Conservation (phyloP, 148 eudicot genomes). For the Spergularia bocconei region DNA sequence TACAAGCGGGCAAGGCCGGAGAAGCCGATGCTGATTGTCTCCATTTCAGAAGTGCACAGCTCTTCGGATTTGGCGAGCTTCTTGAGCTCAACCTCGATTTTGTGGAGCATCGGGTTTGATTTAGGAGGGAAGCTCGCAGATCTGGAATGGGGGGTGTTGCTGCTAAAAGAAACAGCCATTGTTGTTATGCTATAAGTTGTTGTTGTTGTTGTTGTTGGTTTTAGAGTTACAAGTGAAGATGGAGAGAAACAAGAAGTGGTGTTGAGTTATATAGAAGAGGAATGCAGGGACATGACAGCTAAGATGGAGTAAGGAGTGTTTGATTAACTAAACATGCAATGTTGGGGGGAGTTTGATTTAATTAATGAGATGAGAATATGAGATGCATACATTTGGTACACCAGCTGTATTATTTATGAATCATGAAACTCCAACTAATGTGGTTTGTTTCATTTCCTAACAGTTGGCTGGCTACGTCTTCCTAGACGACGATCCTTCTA, state of each 20-base stretch:
- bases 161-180: conserved; percentile 29
- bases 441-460: too few relatives aligned
- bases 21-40: conserved; percentile 21
- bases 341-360: background rate
- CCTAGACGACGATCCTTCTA: background rate
- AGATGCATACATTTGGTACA: too few relatives aligned
- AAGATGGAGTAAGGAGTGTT: too few relatives aligned
- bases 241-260: background rate
- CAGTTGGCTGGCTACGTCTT: background rate
- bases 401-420: too few relatives aligned
- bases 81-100: conserved; percentile 38
- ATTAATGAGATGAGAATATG: background rate
- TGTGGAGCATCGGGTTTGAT: conserved; percentile 37
- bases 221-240: background rate
- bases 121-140: conserved; percentile 52
- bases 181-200: background rate
- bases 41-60: conserved; percentile 18
- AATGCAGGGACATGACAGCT: conserved; percentile 13
- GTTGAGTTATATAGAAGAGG: background rate
- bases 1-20: conserved; percentile 17
- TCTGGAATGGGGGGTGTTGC: conserved; percentile 22
- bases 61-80: conserved; percentile 43
- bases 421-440: too few relatives aligned
- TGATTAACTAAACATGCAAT: background rate
- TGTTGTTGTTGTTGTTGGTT: too few relatives aligned